phyloP scores from a whole-genome alignment of 345 rosid genomes.

The Dipteronia dyeriana region DNA sequence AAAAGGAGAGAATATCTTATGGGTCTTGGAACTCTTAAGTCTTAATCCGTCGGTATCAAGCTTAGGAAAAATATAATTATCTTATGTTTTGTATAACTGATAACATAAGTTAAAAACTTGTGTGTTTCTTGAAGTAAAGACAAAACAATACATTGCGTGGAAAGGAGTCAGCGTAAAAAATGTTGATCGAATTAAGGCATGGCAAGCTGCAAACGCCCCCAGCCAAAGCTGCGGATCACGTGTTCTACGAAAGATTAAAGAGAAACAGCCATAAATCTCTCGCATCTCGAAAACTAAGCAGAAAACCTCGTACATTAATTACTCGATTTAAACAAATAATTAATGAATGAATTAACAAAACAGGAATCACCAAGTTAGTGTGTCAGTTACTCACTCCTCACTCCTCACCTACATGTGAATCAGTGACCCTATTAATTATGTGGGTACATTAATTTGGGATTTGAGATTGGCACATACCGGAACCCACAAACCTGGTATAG shows the following conservation, averaged over 20 bases:
- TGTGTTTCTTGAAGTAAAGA: not conserved
- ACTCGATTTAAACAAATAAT: not conserved
- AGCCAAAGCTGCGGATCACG: not conserved
- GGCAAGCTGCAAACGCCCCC: not conserved
- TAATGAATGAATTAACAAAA: not conserved
- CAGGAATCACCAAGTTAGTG: not conserved
- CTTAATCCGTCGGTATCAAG: no score
- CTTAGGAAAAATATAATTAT: no score
- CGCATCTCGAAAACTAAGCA: not conserved
- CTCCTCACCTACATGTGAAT: not conserved
- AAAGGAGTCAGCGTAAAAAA: not conserved
- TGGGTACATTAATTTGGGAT: no score
- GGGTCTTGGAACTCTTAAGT: no score
- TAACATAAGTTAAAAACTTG: not conserved
- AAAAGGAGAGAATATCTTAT: no score
- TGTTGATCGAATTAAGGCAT: not conserved
- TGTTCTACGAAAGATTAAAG: not conserved
- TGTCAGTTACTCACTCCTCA: not conserved
- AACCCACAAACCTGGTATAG: no score
- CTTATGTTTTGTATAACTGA: not conserved
- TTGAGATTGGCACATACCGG: no score
- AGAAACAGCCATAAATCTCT: not conserved
- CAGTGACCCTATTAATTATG: not conserved
- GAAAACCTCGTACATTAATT: slow-evolving; percentile 10
- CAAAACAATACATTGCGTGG: not conserved